Percentiles rank a stretch among this genome's conserved stretches.
phyloP scores from a whole-genome alignment of 2,329 filamentous ascomycete species.

The Sclerotinia minor region DNA sequence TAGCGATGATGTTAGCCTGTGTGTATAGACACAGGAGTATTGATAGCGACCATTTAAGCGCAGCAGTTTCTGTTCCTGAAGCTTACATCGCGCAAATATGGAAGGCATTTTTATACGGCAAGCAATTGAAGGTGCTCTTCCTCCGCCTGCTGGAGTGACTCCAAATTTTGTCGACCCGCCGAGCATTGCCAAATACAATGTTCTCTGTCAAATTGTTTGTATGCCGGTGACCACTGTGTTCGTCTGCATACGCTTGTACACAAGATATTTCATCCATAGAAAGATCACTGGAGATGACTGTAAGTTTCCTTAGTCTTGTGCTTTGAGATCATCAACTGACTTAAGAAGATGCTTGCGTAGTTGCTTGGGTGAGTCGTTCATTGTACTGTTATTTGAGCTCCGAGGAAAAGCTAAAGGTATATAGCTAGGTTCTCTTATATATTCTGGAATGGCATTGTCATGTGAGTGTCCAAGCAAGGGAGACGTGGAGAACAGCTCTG shows the following conservation, averaged over 20 bases:
- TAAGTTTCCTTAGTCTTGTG: not conserved
- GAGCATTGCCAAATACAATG: slow-evolving; percentile 4
- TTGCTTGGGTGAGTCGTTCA: not conserved
- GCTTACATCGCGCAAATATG: not conserved
- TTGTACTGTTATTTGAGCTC: too few relatives aligned
- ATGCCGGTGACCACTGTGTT: not conserved
- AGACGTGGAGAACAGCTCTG: not conserved
- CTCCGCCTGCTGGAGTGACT: not conserved
- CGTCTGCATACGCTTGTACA: not conserved
- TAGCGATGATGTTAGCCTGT: not conserved
- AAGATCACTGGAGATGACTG: not conserved
- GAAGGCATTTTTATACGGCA: not conserved
- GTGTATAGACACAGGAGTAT: not conserved
- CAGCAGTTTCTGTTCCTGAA: too few relatives aligned
- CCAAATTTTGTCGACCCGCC: slow-evolving; percentile 2
- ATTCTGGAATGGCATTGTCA: slow-evolving; percentile 10
- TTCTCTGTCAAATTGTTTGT: slow-evolving; percentile 12
- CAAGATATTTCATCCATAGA: not conserved
- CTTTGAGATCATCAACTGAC: not conserved
- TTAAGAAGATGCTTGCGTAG: not conserved
- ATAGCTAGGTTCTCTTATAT: not conserved
- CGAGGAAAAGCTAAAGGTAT: not conserved
- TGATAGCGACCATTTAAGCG: not conserved
- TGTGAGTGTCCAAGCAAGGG: not conserved
- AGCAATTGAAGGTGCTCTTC: slow-evolving; percentile 6